phyloP scores from a whole-genome alignment of 306 rosid genomes.

The Prinsepia uniflora region DNA sequence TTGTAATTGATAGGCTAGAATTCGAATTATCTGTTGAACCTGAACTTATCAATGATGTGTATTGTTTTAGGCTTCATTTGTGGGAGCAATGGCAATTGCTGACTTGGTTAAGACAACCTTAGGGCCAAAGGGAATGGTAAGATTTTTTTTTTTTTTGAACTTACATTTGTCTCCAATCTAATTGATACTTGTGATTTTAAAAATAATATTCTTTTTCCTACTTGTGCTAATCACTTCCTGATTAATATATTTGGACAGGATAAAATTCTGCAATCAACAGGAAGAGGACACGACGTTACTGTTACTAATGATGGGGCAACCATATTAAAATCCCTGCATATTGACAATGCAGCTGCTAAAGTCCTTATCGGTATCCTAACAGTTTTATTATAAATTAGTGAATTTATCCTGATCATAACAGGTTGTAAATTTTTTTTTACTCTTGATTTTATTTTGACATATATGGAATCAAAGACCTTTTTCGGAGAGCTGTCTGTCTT shows the following conservation, averaged over 20 bases:
- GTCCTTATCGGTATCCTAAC: constrained; percentile 96
- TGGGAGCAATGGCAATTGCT: constrained; percentile 95
- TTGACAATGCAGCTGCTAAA: constrained; percentile 98
- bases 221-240: constrained; percentile 1
- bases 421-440: neutral
- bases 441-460: neutral
- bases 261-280: constrained; percentile 93
- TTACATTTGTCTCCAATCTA: neutral
- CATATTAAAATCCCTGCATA: constrained; percentile 89
- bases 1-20: neutral
- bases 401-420: neutral
- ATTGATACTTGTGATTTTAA: neutral
- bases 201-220: neutral
- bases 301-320: constrained; percentile 98
- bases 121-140: constrained; percentile 98
- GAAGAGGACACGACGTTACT: constrained; percentile 79
- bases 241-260: constrained; percentile 49
- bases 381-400: neutral
- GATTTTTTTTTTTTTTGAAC: neutral
- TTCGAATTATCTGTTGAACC: neutral
- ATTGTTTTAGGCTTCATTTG: constrained; percentile 67
- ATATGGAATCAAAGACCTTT: neutral
- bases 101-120: constrained; percentile 95
- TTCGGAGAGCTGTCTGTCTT: neutral
- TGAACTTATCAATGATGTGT: neutral